These are phyloP conservation scores for Boletus rubroflammeus DNA, from an alignment of 768 basidiomycete genomes.

Conservation along the genomic window DNA sequence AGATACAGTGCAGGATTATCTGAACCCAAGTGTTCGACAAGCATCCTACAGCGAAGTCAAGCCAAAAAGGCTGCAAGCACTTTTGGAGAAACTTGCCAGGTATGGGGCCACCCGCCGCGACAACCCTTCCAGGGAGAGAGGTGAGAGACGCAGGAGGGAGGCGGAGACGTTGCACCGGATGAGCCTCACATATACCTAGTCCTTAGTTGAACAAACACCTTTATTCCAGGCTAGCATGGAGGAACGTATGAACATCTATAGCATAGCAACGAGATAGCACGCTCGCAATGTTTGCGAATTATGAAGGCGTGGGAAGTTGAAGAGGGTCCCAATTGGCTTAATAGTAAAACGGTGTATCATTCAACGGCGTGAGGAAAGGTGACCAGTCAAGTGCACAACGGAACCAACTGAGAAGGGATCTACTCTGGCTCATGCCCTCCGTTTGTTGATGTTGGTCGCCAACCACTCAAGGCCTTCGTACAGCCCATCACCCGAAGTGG, in stretches of 20 bases:
- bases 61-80: conserved; percentile 64
- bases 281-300: conserved; percentile 6
- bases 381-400: conserved; percentile 49
- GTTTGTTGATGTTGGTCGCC: conserved; percentile 80
- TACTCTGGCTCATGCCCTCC: conserved; percentile 56
- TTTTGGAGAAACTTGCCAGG: conserved; percentile 77
- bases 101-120: conserved; percentile 65
- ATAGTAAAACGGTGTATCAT: conserved; percentile 46
- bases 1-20: conserved; percentile 74
- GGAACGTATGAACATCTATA: conserved; percentile 18
- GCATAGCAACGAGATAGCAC: conserved; percentile 12
- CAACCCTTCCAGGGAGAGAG: conserved; percentile 54
- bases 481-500: conserved; percentile 96
- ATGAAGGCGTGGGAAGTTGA: conserved; percentile 20
- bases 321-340: conserved; percentile 29
- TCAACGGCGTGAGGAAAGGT: conserved; percentile 59
- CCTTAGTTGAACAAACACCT: conserved; percentile 1
- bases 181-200: conserved; percentile 17
- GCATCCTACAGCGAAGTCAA: conserved; percentile 63
- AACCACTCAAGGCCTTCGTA: conserved; percentile 99
- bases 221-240: conserved; percentile 6
- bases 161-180: conserved; percentile 74
- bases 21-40: conserved; percentile 67
- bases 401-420: conserved; percentile 36
- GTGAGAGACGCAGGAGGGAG: conserved; percentile 71